Evolutionary conservation across 2,329 filamentous ascomycete genomes (phyloP), one percentile per base, ranked within the genome.

Genomic region (Lachnellula suecica): DNA sequence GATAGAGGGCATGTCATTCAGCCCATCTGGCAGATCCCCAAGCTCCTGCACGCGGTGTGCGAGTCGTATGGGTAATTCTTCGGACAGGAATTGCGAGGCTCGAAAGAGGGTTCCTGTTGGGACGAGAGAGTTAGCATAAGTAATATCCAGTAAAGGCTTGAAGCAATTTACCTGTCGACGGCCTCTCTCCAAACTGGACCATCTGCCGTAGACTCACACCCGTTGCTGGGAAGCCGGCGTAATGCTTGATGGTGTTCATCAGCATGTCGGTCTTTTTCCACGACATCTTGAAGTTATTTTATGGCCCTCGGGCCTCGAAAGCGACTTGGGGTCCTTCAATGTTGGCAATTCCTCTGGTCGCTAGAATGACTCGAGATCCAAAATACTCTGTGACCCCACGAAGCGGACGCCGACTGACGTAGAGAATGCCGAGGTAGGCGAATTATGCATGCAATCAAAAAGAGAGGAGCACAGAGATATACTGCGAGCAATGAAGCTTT

Each of bases 1-100:
- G 62, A 99, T 96, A 10, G 94, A 97, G 35, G 92, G 90, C 94
- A 99, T 97, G 63, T 97, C 92, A 70, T 91, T 96, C 57, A 99
- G 82, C 51, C 94, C 94, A 80, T 99, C 94, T 31, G 94, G 94
- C 2, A 99, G 79, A 66, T 91, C 89, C 57, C 88, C 85, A 52
- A 99, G 83, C 75, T 99, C 94, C 72, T 96, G 89, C 54, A 99
- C 94, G 59, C 94, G 89, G 74, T 99, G 94, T 64, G 94, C 94
- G 56, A 99, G 80, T 48, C 94, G 89, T 66, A 99, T 99, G 62
- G 94, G 94, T 22, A 99, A 84, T 77, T 99, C 94, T 77, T 99
- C 94, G 66, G 93, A 94, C 53, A 99, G 85, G 74, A 99, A 99
- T 76, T 97, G 94, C 23, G 94, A 97, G 47, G 94, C 94, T 70